Evolutionary conservation across 352 stramenopile genomes (phyloP), one percentile per base, ranked within the genome.

Genomic region (Phytophthora foliorum): DNA sequence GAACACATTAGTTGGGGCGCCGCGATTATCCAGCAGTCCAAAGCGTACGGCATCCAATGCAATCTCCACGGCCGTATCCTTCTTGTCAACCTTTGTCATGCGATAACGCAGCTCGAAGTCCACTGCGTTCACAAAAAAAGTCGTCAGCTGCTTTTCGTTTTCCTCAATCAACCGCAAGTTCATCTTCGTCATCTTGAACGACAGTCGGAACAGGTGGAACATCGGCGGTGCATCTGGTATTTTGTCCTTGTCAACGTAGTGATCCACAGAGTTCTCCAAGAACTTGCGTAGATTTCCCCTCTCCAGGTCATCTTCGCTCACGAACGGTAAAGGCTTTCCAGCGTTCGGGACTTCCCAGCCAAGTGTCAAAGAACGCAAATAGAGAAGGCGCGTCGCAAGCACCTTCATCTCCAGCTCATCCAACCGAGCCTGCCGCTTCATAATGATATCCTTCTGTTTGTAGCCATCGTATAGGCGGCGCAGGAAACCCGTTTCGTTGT

Each of bases 1-100:
- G 59, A 95, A 96, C 6, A 90, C 85, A 51, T 95, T 97, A 2
- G 79, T 81, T n/a, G 67, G 29, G 13, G 63, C 71, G 1, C 86
- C 75, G 19, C 89, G 82, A 32, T 91, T 81, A 57, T 97, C 88
- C 3, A 92, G 39, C 29, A 97, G 51, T 5, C 84, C 84, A 58
- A 96, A 95, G 4, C 86, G 83, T 19, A 62, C 42, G n/a, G 84
- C 75, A 45, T 82, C 77, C 46, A 95, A 45, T 4, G 50, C 69
- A 52, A 81, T 76, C 49, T 84, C 71, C 7, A 93, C 56, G 0
- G 69, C 69, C 9, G 86, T 79, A 24, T 79, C 68, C 19, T 83
- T 74, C 7, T 72, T 41, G 6, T 45, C 67, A 5, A 87, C 62
- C 60, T 81, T 88, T n/a, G 71, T 70, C 63, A 95, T 64, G 6